A percentile compares a stretch with the other conserved stretches of the same genome.
These are phyloP conservation scores for Ustilago curta DNA, from an alignment of 1,284 basidiomycete genomes.

Conservation along the genomic window DNA sequence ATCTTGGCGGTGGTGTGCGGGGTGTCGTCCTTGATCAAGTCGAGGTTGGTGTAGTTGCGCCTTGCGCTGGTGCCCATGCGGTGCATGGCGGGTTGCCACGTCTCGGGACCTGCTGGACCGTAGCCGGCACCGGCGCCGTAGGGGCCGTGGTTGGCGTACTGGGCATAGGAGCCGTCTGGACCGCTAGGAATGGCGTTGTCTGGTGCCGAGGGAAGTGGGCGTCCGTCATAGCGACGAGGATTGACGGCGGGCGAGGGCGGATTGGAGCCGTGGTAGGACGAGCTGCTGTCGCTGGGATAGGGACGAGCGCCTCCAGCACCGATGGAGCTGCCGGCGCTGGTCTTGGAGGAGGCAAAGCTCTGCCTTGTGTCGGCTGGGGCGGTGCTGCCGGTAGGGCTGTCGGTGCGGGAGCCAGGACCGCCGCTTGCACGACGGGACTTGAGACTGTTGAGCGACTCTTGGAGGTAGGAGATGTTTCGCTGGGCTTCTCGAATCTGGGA, in stretches of 20 bases:
- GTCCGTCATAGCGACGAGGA: slow-evolving; percentile 51
- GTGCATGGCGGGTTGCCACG: slow-evolving; percentile 58
- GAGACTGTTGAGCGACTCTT: slow-evolving; percentile 84
- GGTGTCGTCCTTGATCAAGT: slow-evolving; percentile 97
- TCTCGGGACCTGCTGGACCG: slow-evolving; percentile 21
- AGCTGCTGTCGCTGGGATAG: slow-evolving; percentile 55
- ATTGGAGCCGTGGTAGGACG: slow-evolving; percentile 45
- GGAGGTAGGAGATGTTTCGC: slow-evolving; percentile 86
- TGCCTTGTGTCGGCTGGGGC: slow-evolving; percentile 34
- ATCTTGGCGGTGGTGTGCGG: slow-evolving; percentile 97
- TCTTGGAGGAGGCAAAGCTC: slow-evolving; percentile 46
- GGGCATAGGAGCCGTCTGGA: slow-evolving; percentile 38
- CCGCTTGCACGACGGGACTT: slow-evolving; percentile 75
- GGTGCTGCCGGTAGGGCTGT: slow-evolving; percentile 41
- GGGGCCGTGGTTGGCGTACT: slow-evolving; percentile 47
- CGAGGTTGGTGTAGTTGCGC: slow-evolving; percentile 70
- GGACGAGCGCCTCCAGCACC: slow-evolving; percentile 14
- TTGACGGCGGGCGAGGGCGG: slow-evolving; percentile 43
- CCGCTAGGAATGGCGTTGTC: slow-evolving; percentile 8
- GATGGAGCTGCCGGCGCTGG: slow-evolving; percentile 24
- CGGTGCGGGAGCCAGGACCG: slow-evolving; percentile 41
- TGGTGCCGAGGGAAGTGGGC: slow-evolving; percentile 43
- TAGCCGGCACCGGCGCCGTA: slow-evolving; percentile 32
- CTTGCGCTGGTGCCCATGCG: slow-evolving; percentile 61
- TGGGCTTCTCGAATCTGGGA: slow-evolving; percentile 89